Base-by-base conservation (phyloP, 169 alveolate species). In the Plasmodium fragile region DNA sequence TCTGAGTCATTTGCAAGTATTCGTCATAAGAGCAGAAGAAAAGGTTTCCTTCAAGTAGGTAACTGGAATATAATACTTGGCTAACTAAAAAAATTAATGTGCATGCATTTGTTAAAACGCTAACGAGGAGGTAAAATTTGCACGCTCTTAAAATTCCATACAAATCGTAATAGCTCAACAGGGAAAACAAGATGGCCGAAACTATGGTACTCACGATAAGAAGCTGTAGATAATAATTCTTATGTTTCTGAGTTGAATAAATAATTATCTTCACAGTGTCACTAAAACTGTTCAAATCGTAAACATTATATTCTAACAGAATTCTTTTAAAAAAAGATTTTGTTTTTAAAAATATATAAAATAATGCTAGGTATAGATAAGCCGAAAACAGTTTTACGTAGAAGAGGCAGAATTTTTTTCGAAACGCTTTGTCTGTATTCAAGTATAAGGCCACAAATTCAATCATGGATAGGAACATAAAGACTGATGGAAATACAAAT, bases 1-100 rank as follows among this genome's bases (percentile, higher is more conserved):
- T 83, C 70, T 59, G 39, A 32, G 11, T n/a, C 28, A 59, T 18
- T 32, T 75, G 69, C 25, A 87, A 18, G 65, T 77, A 87, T 16
- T 87, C 89, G 11, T 87, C 89, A 55, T 87, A 87, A 13, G 93
- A 53, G 34, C 89, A 87, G 10, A 87, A 87, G 81, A 77, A 78
- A 36, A 65, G 34, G 70, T 70, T 87, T 78, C 59, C 87, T 78
- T 87, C 93, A 78, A 65, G 82, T 77, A 87, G 11, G 52, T 87
- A 87, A 49, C 82, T 78, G 52, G 93, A 87, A 59, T 55, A 77
- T n/a, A 87, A 13, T 28, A 87, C 53, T 87, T 78, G 93, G 36
- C 82, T 59, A 11, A 78, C 34, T 55, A 87, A n/a, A 59, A 87
- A 16, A 55, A 87, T 36, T 36, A 87, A 11, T 39, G 93, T 78